Evolutionary conservation across 768 basidiomycete species (phyloP).

Genomic region (Albatrellus ellisii): DNA sequence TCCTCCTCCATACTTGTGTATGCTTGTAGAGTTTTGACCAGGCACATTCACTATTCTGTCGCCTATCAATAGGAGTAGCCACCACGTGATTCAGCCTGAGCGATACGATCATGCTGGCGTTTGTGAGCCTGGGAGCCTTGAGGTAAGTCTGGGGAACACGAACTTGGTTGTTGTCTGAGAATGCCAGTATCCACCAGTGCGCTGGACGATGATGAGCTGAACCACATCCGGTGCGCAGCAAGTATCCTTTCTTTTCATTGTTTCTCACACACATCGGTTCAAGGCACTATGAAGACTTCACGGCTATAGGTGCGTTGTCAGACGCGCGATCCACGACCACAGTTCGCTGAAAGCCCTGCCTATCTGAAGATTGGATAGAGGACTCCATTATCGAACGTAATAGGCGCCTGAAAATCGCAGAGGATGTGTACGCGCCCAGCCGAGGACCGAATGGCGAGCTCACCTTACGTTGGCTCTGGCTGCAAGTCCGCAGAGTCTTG

Average conservation of each 20-base stretch:
- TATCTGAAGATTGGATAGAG: slow-evolving; percentile 83
- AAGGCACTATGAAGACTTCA: slow-evolving; percentile 92
- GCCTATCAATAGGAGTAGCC: no score
- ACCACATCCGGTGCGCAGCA: slow-evolving; percentile 42
- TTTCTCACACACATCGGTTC: neutral
- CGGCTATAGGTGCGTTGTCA: slow-evolving; percentile 65
- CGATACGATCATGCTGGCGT: neutral
- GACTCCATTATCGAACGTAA: slow-evolving; percentile 86
- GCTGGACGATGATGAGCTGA: slow-evolving; percentile 54
- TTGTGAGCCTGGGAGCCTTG: neutral
- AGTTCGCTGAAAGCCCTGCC: slow-evolving; percentile 6
- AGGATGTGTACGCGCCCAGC: slow-evolving; percentile 27
- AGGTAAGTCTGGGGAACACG: neutral
- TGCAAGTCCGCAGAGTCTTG: slow-evolving; percentile 41
- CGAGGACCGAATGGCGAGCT: slow-evolving; percentile 37
- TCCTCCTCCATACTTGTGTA: no score
- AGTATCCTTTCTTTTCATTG: neutral
- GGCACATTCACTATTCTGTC: no score
- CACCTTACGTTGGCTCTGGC: slow-evolving; percentile 46
- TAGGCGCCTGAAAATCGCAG: slow-evolving; percentile 53
- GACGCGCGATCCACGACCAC: neutral
- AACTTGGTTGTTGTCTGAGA: neutral
- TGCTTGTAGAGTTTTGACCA: no score
- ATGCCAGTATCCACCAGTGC: slow-evolving; percentile 21
- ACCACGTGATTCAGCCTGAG: neutral